A percentile compares a stretch with the other conserved stretches of the same genome.
These are phyloP conservation scores for Vaccinium macrocarpon DNA, from an alignment of 148 eudicot genomes.

Conservation along the genomic window DNA sequence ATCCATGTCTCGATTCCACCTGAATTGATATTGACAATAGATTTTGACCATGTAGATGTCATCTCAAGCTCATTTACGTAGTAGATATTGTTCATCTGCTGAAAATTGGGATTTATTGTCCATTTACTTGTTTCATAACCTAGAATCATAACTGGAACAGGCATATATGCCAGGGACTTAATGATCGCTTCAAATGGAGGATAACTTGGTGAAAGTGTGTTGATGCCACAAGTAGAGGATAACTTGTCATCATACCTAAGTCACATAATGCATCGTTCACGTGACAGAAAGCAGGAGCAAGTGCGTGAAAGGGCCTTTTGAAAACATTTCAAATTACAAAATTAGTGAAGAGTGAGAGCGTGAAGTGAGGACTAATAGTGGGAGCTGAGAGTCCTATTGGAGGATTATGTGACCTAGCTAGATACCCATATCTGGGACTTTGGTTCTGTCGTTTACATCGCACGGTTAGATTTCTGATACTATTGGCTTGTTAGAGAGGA, in stretches of 20 bases:
- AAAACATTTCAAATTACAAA: background rate
- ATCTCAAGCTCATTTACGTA: background rate
- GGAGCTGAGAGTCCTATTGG: background rate
- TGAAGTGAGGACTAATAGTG: background rate
- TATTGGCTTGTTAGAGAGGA: background rate
- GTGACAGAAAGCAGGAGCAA: background rate
- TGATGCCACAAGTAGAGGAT: background rate
- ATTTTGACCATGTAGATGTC: background rate
- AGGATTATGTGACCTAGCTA: background rate
- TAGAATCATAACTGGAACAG: background rate
- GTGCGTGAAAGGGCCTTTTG: background rate
- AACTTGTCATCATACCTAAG: background rate
- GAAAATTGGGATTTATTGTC: background rate
- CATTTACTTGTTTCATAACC: background rate
- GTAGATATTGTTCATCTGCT: background rate
- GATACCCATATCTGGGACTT: background rate
- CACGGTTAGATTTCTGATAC: background rate
- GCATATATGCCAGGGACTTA: background rate
- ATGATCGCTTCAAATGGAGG: background rate
- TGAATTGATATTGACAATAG: background rate
- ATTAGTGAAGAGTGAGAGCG: background rate
- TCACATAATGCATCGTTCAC: background rate
- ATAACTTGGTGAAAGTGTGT: background rate
- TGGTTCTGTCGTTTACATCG: background rate
- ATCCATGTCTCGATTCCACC: background rate